Base-by-base conservation (phyloP, 169 alveolate species). In the Plasmodium gonderi region DNA sequence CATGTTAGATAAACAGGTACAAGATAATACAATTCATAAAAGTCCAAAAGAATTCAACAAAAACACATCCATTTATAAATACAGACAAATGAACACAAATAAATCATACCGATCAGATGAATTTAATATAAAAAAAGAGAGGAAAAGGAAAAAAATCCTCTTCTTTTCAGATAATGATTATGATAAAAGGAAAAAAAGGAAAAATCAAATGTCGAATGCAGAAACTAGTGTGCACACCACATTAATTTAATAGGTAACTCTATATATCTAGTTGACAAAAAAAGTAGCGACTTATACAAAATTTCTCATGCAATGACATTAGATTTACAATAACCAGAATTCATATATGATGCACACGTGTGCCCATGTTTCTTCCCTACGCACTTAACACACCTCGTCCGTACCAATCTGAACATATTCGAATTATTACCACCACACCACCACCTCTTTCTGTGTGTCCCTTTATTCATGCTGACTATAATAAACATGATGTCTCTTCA, bases 141-240 rank as follows among this genome's bases (percentile, higher is more conserved):
- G 89, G 42, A 74, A 85, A 47, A 76, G 89, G 5, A 85, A 74
- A 65, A 76, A 76, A 5, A 75, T 85, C 11, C 54, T 85, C n/a
- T 85, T 85, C 72, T 85, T 51, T 60, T 85, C 92, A 2, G 92
- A 85, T 45, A 75, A 74, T 23, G 92, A 85, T 85, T 20, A 44
- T 54, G 79, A 85, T 44, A 85, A 60, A 42, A 85, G 20, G 26
- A 72, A 82, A 47, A 82, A 68, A 82, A 69, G 77, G 42, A 72
- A 45, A 47, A 68, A 45, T n/a, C 20, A 0, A 60, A 60, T 60
- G 17, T 60, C 72, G 72, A 60, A 60, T 20, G 72, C 17, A 5
- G 26, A 60, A 60, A 60, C 5, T 14, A 60, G n/a, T 60, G 72
- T 60, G 72, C 72, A 60, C 72, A 60, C 40, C 26, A 60, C 36